A percentile compares a stretch with the other conserved stretches of the same genome.
Conservation (phyloP, 2,329 filamentous ascomycete genomes). For the Podosphaera fusca region DNA sequence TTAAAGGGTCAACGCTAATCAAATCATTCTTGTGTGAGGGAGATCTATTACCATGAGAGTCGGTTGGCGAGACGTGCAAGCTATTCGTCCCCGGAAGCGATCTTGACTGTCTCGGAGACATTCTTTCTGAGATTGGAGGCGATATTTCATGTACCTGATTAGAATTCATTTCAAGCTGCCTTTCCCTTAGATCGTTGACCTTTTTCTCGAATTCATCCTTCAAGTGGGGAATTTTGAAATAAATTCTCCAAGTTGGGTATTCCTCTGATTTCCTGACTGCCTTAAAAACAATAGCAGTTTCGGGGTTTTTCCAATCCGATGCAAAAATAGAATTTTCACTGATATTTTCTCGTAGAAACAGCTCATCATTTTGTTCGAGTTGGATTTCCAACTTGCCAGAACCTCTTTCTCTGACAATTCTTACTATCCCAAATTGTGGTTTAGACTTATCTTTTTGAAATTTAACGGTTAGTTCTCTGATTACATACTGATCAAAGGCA, state of each 20-base stretch:
- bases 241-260: background rate
- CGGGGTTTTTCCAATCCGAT: background rate
- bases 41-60: background rate
- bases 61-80: background rate
- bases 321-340: background rate
- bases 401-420: background rate
- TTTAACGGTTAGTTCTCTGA: background rate
- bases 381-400: background rate
- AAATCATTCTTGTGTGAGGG: background rate
- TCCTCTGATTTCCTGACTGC: background rate
- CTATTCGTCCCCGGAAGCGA: background rate
- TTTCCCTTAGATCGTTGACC: background rate
- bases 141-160: background rate
- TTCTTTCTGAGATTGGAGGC: background rate
- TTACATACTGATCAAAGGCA: background rate
- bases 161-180: no score
- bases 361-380: background rate
- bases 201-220: background rate
- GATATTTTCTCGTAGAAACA: background rate
- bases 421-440: background rate
- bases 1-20: background rate
- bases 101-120: background rate
- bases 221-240: background rate
- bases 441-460: background rate
- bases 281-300: background rate